Conservation (phyloP, 495 filamentous ascomycete species). For the Staphylotrichum longicolle region DNA sequence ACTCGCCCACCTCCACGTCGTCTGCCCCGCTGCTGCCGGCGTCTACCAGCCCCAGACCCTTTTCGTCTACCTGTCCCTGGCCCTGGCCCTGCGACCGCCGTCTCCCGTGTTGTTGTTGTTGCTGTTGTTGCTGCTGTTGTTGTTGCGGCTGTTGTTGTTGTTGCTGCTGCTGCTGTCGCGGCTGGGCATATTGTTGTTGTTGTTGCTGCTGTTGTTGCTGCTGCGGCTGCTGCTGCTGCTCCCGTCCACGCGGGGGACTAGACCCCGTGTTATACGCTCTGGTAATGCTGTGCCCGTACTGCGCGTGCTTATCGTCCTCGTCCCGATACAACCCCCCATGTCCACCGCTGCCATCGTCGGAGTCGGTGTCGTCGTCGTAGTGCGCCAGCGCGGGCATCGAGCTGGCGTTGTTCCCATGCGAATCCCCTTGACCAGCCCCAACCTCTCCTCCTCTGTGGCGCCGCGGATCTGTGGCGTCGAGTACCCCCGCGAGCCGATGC, state of each 20-base stretch:
- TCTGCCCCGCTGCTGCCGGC: not conserved
- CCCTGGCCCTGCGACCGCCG: no score
- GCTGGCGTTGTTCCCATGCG: conserved; percentile 38
- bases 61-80: not conserved
- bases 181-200: no score
- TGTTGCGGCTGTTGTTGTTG: no score
- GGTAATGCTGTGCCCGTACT: conserved; percentile 46
- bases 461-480: conserved; percentile 46
- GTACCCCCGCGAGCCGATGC: conserved; percentile 50
- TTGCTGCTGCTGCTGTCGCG: no score
- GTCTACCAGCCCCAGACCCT: not conserved
- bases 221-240: not conserved
- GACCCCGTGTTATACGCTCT: conserved; percentile 9
- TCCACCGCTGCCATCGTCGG: conserved; percentile 17
- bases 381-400: conserved; percentile 43
- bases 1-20: conserved; percentile 10
- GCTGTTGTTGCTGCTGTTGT: no score
- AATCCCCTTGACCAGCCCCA: conserved; percentile 82
- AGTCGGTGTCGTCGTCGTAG: conserved; percentile 31
- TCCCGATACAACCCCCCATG: conserved; percentile 27
- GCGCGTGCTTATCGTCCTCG: conserved; percentile 31
- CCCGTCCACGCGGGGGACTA: conserved; percentile 20
- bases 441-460: conserved; percentile 81
- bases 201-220: no score
- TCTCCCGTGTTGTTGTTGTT: no score